Evolutionary conservation across 805 yeast genomes (phyloP).

Genomic region (Candida coleopterorum): DNA sequence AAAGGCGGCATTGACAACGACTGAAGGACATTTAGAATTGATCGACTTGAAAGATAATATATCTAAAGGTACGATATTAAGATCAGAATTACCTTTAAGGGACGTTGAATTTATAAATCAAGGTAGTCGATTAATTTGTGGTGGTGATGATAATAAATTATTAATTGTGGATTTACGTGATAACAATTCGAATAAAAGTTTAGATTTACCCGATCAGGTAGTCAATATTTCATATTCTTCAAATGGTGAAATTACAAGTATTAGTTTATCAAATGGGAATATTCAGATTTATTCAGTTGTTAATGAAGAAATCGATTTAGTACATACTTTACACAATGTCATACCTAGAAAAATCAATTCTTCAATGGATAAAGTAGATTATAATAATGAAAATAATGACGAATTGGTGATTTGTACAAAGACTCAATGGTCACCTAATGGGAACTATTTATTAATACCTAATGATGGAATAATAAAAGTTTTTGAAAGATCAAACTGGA

Average conservation of each 20-base stretch:
- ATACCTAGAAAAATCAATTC: constrained; percentile 34
- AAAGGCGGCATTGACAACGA: constrained; percentile 29
- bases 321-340: constrained; percentile 39
- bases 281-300: constrained; percentile 51
- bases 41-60: constrained; percentile 27
- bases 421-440: constrained; percentile 68
- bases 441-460: constrained; percentile 62
- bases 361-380: constrained; percentile 33
- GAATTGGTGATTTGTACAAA: constrained; percentile 44
- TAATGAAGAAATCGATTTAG: constrained; percentile 39
- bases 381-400: constrained; percentile 37
- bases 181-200: constrained; percentile 23
- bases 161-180: constrained; percentile 29
- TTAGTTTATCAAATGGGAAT: constrained; percentile 57
- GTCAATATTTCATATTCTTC: constrained; percentile 51
- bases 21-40: constrained; percentile 40
- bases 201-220: constrained; percentile 49
- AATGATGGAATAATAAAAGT: constrained; percentile 42
- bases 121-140: constrained; percentile 54
- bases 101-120: constrained; percentile 56
- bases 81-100: constrained; percentile 45
- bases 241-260: constrained; percentile 52
- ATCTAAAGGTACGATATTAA: constrained; percentile 34
- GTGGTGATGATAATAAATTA: constrained; percentile 64
- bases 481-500: constrained; percentile 38